phyloP scores from a whole-genome alignment of 208 protist species.

The Crithidia sp. region DNA sequence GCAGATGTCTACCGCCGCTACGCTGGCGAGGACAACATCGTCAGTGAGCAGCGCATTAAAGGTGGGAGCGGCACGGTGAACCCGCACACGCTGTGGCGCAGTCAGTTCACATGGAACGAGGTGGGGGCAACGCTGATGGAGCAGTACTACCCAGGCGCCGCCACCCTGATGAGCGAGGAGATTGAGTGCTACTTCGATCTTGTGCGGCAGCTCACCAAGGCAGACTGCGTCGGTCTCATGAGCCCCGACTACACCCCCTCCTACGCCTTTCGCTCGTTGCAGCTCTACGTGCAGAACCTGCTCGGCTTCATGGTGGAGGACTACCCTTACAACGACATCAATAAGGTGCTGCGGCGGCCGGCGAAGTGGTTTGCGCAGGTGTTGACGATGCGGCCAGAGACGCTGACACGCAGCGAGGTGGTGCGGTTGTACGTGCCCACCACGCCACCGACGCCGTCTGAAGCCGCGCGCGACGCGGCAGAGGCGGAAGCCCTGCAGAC shows the following conservation, averaged over 20 bases:
- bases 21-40: constrained; percentile 65
- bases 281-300: constrained; percentile 84
- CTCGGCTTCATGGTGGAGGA: constrained; percentile 84
- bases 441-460: constrained; percentile 21
- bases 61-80: constrained; percentile 32
- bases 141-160: constrained; percentile 87
- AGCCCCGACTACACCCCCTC: constrained; percentile 51
- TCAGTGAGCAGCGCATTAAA: constrained; percentile 76
- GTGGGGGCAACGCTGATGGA: constrained; percentile 76
- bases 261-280: constrained; percentile 76
- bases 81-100: constrained; percentile 55
- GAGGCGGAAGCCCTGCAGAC: constrained; percentile 45
- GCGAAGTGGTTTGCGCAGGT: constrained; percentile 85
- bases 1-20: constrained; percentile 57
- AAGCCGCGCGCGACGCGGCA: constrained; percentile 14
- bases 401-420: constrained; percentile 54
- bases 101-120: constrained; percentile 80
- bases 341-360: constrained; percentile 75
- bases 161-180: constrained; percentile 72
- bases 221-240: constrained; percentile 72
- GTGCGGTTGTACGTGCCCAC: constrained; percentile 37
- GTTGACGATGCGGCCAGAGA: constrained; percentile 80
- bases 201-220: constrained; percentile 57
- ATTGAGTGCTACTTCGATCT: constrained; percentile 67
- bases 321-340: constrained; percentile 87